phyloP scores from a whole-genome alignment of 306 rosid species.

The Neltuma alba region DNA sequence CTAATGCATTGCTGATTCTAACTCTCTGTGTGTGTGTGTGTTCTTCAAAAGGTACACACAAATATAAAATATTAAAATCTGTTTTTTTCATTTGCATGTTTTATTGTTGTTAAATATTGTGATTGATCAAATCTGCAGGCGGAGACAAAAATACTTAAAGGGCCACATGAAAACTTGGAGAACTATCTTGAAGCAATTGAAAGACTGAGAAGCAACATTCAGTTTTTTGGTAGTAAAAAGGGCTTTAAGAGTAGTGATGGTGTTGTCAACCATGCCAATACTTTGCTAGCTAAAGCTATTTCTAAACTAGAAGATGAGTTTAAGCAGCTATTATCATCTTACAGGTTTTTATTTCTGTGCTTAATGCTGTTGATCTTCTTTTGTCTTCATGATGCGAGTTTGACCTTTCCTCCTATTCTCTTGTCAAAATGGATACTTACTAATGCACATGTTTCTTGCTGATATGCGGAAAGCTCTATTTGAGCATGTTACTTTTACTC shows the following conservation, averaged over 20 bases:
- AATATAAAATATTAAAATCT: not conserved
- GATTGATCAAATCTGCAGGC: constrained; percentile 57
- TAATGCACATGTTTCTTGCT: constrained; percentile 10
- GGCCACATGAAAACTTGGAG: constrained; percentile 94
- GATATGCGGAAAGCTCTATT: constrained; percentile 7
- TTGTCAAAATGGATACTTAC: constrained; percentile 6
- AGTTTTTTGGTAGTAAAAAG: constrained; percentile 73
- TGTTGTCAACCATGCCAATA: constrained; percentile 70
- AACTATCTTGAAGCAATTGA: constrained; percentile 88
- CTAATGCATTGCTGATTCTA: not conserved
- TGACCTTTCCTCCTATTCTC: constrained; percentile 22
- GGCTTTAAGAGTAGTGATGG: constrained; percentile 74
- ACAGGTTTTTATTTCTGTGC: constrained; percentile 65
- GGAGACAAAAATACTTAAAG: constrained; percentile 73
- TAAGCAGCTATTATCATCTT: constrained; percentile 67
- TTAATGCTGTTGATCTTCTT: constrained; percentile 25
- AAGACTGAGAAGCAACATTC: constrained; percentile 77
- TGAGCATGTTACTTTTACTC: constrained; percentile 17
- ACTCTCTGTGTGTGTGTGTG: not conserved
- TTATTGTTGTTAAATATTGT: constrained; percentile 4
- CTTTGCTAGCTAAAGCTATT: constrained; percentile 76
- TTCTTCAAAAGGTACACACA: not conserved
- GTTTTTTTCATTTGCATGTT: constrained; percentile 1
- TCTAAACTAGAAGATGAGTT: constrained; percentile 93
- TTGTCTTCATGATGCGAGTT: constrained; percentile 26